Evolutionary conservation across 2,329 filamentous ascomycete species (phyloP), one percentile per base, ranked within the genome.

Genomic region (Trichoderma sp.): DNA sequence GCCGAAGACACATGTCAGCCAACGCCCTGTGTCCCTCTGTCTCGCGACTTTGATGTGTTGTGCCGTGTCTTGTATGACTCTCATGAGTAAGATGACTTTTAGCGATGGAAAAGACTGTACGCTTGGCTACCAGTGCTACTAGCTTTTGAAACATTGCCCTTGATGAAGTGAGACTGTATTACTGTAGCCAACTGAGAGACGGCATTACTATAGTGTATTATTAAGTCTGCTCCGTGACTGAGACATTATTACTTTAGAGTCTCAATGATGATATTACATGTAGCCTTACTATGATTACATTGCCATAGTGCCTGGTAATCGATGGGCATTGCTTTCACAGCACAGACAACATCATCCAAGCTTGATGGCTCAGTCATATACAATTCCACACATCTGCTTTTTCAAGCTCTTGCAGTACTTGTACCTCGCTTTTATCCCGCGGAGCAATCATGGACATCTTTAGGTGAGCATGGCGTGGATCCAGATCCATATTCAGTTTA

Each of bases 1-100:
- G 54, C 39, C 39, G 52, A 51, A n/a, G 46, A 52, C 54, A 21
- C 63, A 49, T 66, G 39, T 21, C 39, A 30, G 63, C 54, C 59
- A n/a, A 13, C 6, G 18, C 5, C 39, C 18, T 43, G 39, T 43
- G 39, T n/a, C 39, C 18, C 39, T 18, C 16, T 43, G 39, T 43
- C 39, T 43, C 18, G 16, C 7, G 18, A 43, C 39, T 8, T 10
- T 43, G 6, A 18, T 43, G 18, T 43, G 6, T 18, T 16, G 16
- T n/a, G 39, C 39, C 39, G 39, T 43, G 39, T 43, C 39, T 43
- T n/a, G 18, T 43, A 43, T 43, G 18, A n/a, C 39, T n/a, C 16
- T 32, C 10, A 32, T 11, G 32, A 32, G 11, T 32, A 11, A 11
- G 8, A 32, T 43, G 16, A 43, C 18, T 18, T 1, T 18, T 43